phyloP scores from a whole-genome alignment of 139 green algal species.

The Nannochloris sp. region DNA sequence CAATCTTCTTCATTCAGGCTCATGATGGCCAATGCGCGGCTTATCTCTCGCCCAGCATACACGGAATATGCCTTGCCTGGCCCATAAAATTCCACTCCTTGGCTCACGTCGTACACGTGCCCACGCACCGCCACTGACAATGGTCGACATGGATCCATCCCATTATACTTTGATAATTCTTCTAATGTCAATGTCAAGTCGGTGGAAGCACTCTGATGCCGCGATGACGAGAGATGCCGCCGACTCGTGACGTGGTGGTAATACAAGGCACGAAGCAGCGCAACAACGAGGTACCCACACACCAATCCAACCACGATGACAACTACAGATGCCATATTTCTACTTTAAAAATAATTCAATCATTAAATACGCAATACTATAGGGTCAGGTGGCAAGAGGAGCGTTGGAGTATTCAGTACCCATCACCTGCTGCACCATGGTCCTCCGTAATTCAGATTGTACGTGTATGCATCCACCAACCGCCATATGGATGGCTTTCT shows the following conservation, averaged over 20 bases:
- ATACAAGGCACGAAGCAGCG: not conserved
- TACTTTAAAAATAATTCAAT: no score
- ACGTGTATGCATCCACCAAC: constrained; percentile 52
- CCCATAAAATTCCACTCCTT: constrained; percentile 53
- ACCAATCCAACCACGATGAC: not conserved
- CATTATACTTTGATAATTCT: constrained; percentile 47
- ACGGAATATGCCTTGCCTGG: constrained; percentile 37
- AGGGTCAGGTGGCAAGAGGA: no score
- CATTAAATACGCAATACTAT: no score
- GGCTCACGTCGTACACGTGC: constrained; percentile 62
- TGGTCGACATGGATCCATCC: constrained; percentile 54
- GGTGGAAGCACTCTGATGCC: not conserved
- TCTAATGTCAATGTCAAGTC: constrained; percentile 44
- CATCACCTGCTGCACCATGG: no score
- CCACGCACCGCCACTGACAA: constrained; percentile 56
- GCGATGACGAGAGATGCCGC: not conserved
- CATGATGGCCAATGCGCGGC: constrained; percentile 50
- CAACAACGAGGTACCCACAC: not conserved
- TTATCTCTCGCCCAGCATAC: constrained; percentile 53
- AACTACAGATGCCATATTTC: not conserved
- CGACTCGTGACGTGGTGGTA: not conserved
- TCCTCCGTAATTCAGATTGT: constrained; percentile 30
- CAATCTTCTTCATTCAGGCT: constrained; percentile 23
- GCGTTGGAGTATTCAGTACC: no score
- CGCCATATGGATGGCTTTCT: constrained; percentile 46